phyloP scores from a whole-genome alignment of 495 filamentous ascomycete species.

The Penicillium lagena region DNA sequence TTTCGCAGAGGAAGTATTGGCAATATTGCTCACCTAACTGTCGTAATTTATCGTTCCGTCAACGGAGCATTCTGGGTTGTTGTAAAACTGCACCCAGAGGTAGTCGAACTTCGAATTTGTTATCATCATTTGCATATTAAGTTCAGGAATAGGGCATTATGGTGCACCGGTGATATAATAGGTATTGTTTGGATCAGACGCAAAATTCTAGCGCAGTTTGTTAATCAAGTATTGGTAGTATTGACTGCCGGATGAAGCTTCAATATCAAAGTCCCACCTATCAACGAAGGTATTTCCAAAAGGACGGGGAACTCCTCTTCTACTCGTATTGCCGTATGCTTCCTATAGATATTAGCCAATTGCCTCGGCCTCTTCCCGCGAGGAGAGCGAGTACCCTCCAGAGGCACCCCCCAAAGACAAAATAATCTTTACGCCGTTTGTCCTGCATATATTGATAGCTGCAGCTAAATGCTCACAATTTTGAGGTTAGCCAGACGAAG shows the following conservation, averaged over 20 bases:
- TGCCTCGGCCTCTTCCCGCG: slow-evolving; percentile 31
- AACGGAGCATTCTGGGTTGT: slow-evolving; percentile 28
- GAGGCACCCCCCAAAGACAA: slow-evolving; percentile 43
- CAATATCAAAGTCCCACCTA: slow-evolving; percentile 54
- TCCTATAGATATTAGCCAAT: slow-evolving; percentile 49
- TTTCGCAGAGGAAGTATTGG: slow-evolving; percentile 24
- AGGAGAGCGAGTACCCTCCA: slow-evolving; percentile 32
- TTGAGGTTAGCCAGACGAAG: slow-evolving; percentile 11
- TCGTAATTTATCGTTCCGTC: slow-evolving; percentile 28
- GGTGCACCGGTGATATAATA: slow-evolving; percentile 55
- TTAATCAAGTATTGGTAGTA: slow-evolving; percentile 39
- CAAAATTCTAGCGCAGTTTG: slow-evolving; percentile 39
- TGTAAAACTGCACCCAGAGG: slow-evolving; percentile 44
- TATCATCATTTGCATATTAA: slow-evolving; percentile 39
- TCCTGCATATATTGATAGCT: slow-evolving; percentile 45
- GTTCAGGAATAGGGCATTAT: slow-evolving; percentile 50
- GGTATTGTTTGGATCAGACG: slow-evolving; percentile 30
- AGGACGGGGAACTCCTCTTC: slow-evolving; percentile 30
- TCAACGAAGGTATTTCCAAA: slow-evolving; percentile 49
- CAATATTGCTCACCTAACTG: slow-evolving; percentile 38
- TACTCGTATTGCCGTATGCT: slow-evolving; percentile 41
- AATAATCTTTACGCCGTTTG: slow-evolving; percentile 41
- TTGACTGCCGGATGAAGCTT: slow-evolving; percentile 16
- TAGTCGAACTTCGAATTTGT: slow-evolving; percentile 25
- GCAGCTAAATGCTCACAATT: slow-evolving; percentile 39